Evolutionary conservation across 768 basidiomycete species (phyloP), one percentile per base, ranked within the genome.

Genomic region (Amanita subjunquillea): DNA sequence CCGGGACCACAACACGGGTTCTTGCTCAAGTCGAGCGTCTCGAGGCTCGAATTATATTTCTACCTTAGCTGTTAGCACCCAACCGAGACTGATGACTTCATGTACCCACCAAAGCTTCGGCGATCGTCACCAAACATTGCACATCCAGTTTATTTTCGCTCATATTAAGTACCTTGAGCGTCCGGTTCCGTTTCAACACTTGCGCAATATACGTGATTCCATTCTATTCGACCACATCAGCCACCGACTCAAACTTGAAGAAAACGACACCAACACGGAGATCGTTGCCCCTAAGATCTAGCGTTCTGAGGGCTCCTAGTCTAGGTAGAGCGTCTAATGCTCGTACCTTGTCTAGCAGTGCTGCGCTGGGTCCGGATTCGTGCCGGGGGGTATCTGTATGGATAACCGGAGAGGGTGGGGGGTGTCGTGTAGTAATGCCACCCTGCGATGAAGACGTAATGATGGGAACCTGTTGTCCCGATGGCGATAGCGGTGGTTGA

Each of bases 21-120:
- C 60, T 85, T 83, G 63, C 84, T 88, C 47, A 99, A 66, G 65
- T 99, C 96, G 1, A 99, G 77, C 1, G 94, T 98, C 66, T 99
- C 96, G 20, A 99, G 71, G 49, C 83, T 81, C 2, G 87, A 80
- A 61, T 99, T 99, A 63, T 95, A 96, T 84, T 96, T 97, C 87
- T 95, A 47, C 30, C 4, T 38, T n/a, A 17, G 25, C 1, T 3
- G 47, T 48, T 45, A n/a, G 30, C 12, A 15, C 7, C 27, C 23
- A 25, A 5, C 6, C 12, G 25, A 13, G 3, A 25, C 25, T 0
- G 9, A 23, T 2, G 3, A 27, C 43, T 13, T 7, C 6, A 7
- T 17, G 10, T 45, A 71, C 83, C 59, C 53, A 94, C 92, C 64
- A 99, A 66, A 1, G 93, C 87, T 66, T 99, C 95, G 0, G 92